A percentile compares a stretch with the other conserved stretches of the same genome.
Evolutionary conservation across 371 early-diverging fungal species (phyloP).

Genomic region (Nematocida sp.): DNA sequence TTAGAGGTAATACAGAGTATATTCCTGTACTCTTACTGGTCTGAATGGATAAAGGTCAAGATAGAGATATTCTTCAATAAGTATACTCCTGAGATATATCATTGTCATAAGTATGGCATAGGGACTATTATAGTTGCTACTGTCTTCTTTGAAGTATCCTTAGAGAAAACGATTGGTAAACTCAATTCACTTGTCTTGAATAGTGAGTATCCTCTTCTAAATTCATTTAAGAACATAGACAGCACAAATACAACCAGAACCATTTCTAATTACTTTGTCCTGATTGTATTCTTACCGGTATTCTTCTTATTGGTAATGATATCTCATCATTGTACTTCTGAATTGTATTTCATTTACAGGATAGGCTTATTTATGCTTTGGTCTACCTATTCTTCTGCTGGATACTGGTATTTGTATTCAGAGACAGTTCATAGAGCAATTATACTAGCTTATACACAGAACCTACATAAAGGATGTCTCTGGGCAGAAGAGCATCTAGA

Average conservation of each 20-base stretch:
- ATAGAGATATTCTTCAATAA: not conserved
- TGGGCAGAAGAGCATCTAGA: not conserved
- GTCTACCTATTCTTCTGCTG: not conserved
- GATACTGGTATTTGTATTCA: not conserved
- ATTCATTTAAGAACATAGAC: not conserved
- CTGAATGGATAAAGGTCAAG: not conserved
- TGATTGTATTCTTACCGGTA: too few species aligned
- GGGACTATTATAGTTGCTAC: not conserved
- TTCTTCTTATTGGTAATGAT: too few species aligned
- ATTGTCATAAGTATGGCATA: constrained; percentile 21
- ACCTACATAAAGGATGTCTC: not conserved
- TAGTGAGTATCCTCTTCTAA: constrained; percentile 17
- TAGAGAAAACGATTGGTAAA: constrained; percentile 2
- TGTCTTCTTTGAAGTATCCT: constrained; percentile 13
- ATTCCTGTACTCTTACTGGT: not conserved
- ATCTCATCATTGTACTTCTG: too few species aligned
- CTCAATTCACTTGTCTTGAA: not conserved
- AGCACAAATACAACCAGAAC: constrained; percentile 4
- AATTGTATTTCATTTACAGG: too few species aligned
- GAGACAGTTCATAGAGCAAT: constrained; percentile 12
- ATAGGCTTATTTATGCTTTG: not conserved
- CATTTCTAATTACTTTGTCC: not conserved
- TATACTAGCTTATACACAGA: not conserved
- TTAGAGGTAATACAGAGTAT: not conserved
- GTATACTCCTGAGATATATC: not conserved